A percentile compares a stretch with the other conserved stretches of the same genome.
Evolutionary conservation across 2,329 filamentous ascomycete species (phyloP).

Genomic region (Emmonsia crescens): DNA sequence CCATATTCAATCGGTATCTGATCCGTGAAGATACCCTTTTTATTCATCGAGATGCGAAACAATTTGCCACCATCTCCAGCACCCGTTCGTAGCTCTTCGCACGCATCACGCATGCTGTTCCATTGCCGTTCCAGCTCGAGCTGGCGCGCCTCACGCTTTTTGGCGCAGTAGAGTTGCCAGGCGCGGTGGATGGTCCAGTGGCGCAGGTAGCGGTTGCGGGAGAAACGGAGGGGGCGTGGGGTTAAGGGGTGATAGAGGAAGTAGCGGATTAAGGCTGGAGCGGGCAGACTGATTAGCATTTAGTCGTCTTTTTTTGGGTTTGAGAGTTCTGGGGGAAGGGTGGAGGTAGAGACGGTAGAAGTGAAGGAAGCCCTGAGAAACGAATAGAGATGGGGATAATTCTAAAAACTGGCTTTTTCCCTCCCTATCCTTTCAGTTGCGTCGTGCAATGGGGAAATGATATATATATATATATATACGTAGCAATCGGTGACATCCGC

Average conservation of each 20-base stretch:
- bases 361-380: background rate
- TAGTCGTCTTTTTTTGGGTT: background rate
- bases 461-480: background rate
- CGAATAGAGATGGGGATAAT: background rate
- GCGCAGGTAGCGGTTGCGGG: constrained; percentile 71
- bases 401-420: background rate
- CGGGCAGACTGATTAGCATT: constrained; percentile 16
- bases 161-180: constrained; percentile 69
- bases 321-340: background rate
- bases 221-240: constrained; percentile 74
- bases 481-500: background rate
- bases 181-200: constrained; percentile 99
- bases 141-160: constrained; percentile 53
- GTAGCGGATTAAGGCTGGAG: constrained; percentile 54
- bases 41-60: constrained; percentile 81
- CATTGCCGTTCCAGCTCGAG: constrained; percentile 68
- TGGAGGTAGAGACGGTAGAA: background rate
- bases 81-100: constrained; percentile 62
- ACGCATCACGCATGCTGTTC: constrained; percentile 71
- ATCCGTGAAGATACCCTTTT: constrained; percentile 67
- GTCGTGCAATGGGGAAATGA: background rate
- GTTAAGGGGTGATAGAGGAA: constrained; percentile 58
- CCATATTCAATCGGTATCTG: constrained; percentile 85
- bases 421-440: background rate
- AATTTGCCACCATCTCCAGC: constrained; percentile 47